Conservation (phyloP, 441 rosid species). For the Pelargonium hybrid region DNA sequence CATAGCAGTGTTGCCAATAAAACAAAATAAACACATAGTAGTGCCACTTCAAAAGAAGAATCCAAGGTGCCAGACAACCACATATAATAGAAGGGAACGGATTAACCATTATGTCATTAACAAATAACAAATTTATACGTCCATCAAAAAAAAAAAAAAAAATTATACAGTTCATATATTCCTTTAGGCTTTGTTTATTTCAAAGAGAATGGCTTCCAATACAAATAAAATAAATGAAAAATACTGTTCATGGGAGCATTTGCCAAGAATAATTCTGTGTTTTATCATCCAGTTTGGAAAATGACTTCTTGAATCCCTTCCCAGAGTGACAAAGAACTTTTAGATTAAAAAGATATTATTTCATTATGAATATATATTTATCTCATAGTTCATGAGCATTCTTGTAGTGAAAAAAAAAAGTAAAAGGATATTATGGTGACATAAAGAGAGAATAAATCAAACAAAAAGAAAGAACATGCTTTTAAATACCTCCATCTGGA, state of each 20-base stretch:
- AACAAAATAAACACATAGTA: neutral
- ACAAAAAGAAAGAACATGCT: too few relatives aligned
- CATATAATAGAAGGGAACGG: neutral
- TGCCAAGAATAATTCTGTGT: neutral
- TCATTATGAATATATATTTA: too few relatives aligned
- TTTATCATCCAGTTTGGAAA: neutral
- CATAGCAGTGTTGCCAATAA: neutral
- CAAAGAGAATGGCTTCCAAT: too few relatives aligned
- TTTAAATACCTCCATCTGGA: conserved; percentile 80
- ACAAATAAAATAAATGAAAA: too few relatives aligned
- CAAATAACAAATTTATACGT: too few relatives aligned
- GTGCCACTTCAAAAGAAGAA: neutral
- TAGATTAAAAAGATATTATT: neutral
- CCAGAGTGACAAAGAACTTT: neutral
- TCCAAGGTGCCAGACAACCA: neutral
- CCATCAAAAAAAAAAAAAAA: too few relatives aligned
- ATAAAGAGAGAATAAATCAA: too few relatives aligned
- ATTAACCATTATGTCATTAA: too few relatives aligned
- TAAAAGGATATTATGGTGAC: neutral
- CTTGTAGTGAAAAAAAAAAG: neutral
- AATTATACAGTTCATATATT: too few relatives aligned
- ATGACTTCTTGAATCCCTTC: neutral
- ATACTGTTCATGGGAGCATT: neutral
- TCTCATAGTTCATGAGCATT: neutral
- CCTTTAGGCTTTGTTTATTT: too few relatives aligned